Evolutionary conservation across 345 rosid genomes (phyloP).

Genomic region (Euphorbia lathyris): DNA sequence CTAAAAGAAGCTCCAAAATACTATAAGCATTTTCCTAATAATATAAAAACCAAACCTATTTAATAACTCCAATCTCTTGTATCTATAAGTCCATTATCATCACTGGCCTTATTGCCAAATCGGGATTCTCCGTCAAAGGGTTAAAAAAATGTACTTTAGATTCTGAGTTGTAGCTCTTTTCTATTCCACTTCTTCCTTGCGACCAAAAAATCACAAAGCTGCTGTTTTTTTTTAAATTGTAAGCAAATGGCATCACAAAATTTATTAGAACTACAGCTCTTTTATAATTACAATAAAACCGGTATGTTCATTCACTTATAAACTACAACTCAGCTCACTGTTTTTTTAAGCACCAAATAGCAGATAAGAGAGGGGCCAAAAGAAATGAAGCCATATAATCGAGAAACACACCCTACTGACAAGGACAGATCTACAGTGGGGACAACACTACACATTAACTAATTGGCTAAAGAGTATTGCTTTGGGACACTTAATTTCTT

Average conservation of each 20-base stretch:
- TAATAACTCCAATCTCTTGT: background rate
- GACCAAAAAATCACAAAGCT: background rate
- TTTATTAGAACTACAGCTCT: background rate
- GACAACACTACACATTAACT: too few species aligned
- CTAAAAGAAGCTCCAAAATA: background rate
- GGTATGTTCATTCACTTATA: background rate
- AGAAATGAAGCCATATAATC: background rate
- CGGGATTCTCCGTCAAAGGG: background rate
- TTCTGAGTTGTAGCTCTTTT: background rate
- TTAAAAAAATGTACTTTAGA: too few species aligned
- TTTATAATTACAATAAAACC: background rate
- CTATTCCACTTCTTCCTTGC: background rate
- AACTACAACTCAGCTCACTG: background rate
- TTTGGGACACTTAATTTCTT: too few species aligned
- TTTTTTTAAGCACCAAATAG: background rate
- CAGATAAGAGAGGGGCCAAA: background rate
- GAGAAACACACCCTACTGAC: background rate
- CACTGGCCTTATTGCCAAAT: background rate
- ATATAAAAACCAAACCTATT: background rate
- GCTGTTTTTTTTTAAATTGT: background rate
- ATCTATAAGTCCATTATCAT: background rate
- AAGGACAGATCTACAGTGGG: too few species aligned
- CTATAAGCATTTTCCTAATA: background rate
- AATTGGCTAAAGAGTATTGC: too few species aligned
- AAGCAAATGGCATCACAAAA: background rate